These are phyloP conservation scores for Lycium ferocissimum DNA, from an alignment of 257 asterid species.

Conservation along the genomic window DNA sequence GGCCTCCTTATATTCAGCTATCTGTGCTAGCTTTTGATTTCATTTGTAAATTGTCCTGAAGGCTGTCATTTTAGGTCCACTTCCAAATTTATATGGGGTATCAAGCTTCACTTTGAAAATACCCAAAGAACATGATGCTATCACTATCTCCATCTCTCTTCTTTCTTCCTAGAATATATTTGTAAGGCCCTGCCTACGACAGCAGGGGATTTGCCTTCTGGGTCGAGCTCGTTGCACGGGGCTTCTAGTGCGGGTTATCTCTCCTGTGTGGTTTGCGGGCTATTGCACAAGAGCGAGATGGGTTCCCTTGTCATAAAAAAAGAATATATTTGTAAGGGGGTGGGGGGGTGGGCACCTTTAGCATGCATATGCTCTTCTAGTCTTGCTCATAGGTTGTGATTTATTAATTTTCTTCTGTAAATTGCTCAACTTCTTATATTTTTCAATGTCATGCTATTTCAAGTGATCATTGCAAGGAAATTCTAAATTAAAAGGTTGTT, in stretches of 20 bases:
- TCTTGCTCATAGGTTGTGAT: background rate
- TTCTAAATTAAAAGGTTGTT: background rate
- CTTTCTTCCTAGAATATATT: slow-evolving; percentile 15
- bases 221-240: too few relatives aligned
- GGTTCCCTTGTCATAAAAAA: too few relatives aligned
- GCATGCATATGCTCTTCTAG: background rate
- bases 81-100: background rate
- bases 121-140: background rate
- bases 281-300: too few relatives aligned
- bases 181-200: background rate
- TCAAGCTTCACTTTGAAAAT: slow-evolving; percentile 6
- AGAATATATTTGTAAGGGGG: background rate
- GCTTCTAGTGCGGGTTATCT: too few relatives aligned
- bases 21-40: slow-evolving; percentile 27
- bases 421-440: background rate
- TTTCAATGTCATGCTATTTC: background rate
- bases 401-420: background rate
- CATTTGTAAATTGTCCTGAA: background rate
- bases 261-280: too few relatives aligned
- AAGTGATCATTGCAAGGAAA: background rate
- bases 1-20: slow-evolving; percentile 34
- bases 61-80: slow-evolving; percentile 13
- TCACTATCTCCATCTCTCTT: slow-evolving; percentile 20
- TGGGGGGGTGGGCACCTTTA: background rate
- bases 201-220: too few relatives aligned